Conservation (phyloP, 495 filamentous ascomycete species). For the Choiromyces venosus region DNA sequence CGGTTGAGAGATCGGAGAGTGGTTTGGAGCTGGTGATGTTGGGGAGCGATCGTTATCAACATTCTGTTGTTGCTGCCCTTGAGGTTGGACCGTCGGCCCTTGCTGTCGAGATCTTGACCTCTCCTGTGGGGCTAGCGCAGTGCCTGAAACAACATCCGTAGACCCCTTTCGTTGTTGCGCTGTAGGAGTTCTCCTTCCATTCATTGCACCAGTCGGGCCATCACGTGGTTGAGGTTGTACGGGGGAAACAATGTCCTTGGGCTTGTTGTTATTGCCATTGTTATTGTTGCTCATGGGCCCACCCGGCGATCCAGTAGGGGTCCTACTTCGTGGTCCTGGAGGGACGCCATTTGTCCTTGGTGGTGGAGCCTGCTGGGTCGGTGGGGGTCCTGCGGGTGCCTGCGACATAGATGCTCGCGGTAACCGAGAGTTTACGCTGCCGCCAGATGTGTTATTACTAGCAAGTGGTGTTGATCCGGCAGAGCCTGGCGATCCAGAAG, state of each 20-base stretch:
- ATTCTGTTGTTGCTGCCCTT: constrained; percentile 11
- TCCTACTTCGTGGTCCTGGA: constrained; percentile 54
- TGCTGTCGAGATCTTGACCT: constrained; percentile 36
- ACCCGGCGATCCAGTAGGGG: constrained; percentile 47
- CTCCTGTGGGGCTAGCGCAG: constrained; percentile 10
- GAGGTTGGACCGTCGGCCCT: constrained; percentile 16
- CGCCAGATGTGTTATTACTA: constrained; percentile 42
- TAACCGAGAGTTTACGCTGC: constrained; percentile 46
- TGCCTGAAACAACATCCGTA: constrained; percentile 9
- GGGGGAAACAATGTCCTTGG: constrained; percentile 40
- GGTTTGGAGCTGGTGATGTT: constrained; percentile 16
- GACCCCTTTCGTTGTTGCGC: constrained; percentile 21
- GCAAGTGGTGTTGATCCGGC: constrained; percentile 29
- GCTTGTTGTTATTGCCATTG: constrained; percentile 7
- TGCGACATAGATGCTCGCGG: constrained; percentile 66
- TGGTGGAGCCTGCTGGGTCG: constrained; percentile 76
- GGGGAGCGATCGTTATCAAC: constrained; percentile 23
- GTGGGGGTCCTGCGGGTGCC: constrained; percentile 75
- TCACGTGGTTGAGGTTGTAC: constrained; percentile 17
- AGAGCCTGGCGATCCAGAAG: constrained; percentile 36
- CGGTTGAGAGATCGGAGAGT: not conserved
- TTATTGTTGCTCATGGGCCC: not conserved
- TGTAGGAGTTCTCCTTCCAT: constrained; percentile 29
- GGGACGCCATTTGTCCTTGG: constrained; percentile 57
- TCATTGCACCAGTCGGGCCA: constrained; percentile 10